Evolutionary conservation across 2,329 filamentous ascomycete species (phyloP).

Genomic region (Aspergillus calidoustus): DNA sequence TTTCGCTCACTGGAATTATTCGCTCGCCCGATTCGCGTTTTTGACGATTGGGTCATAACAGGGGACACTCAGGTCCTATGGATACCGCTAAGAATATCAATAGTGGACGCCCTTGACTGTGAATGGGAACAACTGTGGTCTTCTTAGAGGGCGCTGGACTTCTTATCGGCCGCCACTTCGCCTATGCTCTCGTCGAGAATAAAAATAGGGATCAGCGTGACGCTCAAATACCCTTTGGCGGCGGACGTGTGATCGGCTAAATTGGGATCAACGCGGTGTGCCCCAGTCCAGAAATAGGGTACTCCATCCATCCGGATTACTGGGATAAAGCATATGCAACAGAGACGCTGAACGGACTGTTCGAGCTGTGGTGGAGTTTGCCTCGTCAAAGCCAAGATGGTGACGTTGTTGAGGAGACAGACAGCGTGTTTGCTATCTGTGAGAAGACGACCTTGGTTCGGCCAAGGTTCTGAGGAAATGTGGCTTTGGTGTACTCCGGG

Average conservation of each 20-base stretch:
- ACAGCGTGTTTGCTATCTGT: constrained; percentile 28
- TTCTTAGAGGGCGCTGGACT: not conserved
- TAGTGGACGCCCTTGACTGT: too few species aligned
- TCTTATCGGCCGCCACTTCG: not conserved
- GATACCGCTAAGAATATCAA: too few species aligned
- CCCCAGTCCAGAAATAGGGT: constrained; percentile 30
- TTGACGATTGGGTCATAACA: too few species aligned
- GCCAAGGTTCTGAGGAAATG: constrained; percentile 30
- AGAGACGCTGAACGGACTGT: constrained; percentile 28
- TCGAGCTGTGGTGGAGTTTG: constrained; percentile 30
- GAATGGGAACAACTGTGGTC: not conserved
- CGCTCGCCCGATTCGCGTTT: too few species aligned
- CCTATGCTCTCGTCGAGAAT: not conserved
- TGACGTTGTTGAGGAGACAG: constrained; percentile 10
- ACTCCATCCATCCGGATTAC: constrained; percentile 28
- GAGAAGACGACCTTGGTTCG: constrained; percentile 24
- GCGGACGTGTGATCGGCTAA: not conserved
- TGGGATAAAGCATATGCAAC: constrained; percentile 37
- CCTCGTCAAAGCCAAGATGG: not conserved
- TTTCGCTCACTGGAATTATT: too few species aligned
- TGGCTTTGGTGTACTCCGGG: constrained; percentile 20
- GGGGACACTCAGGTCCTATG: too few species aligned
- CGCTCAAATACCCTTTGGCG: not conserved
- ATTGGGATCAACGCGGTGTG: constrained; percentile 23
- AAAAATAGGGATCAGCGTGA: not conserved